Conservation (phyloP, 1,284 basidiomycete species). For the Ustilago loliicola region DNA sequence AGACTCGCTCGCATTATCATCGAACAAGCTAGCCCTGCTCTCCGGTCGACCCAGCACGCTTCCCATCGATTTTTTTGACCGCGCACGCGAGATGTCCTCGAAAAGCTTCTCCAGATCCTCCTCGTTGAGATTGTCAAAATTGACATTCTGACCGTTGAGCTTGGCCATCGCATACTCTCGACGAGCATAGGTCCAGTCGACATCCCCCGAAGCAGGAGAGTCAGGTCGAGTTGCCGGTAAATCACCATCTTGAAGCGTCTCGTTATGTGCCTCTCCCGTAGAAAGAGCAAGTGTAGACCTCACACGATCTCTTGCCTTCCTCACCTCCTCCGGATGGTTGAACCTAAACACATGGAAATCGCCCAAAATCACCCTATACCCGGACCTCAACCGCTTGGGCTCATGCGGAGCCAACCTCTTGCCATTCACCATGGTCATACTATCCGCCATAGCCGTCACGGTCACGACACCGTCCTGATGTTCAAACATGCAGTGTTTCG, state of each 20-base stretch:
- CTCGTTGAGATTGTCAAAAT: slow-evolving; percentile 64
- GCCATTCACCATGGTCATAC: slow-evolving; percentile 89
- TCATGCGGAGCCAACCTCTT: slow-evolving; percentile 72
- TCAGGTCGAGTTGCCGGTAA: slow-evolving; percentile 53
- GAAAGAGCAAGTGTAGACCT: slow-evolving; percentile 56
- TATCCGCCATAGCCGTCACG: slow-evolving; percentile 81
- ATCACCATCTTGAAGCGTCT: slow-evolving; percentile 47
- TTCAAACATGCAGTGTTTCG: slow-evolving; percentile 92
- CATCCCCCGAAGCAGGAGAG: slow-evolving; percentile 61
- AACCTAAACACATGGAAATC: slow-evolving; percentile 98
- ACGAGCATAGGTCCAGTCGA: slow-evolving; percentile 67
- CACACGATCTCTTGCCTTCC: slow-evolving; percentile 60
- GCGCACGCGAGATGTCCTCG: slow-evolving; percentile 62
- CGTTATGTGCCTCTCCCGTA: slow-evolving; percentile 55
- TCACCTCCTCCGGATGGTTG: slow-evolving; percentile 74
- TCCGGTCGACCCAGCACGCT: slow-evolving; percentile 58
- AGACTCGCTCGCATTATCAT: slow-evolving; percentile 61
- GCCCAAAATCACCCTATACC: slow-evolving; percentile 95
- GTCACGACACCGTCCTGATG: slow-evolving; percentile 87
- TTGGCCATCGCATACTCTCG: slow-evolving; percentile 61
- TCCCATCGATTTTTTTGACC: slow-evolving; percentile 59
- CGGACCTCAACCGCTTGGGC: slow-evolving; percentile 78
- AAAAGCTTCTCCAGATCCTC: slow-evolving; percentile 67
- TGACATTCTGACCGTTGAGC: slow-evolving; percentile 65
- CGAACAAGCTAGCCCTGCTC: slow-evolving; percentile 62